Evolutionary conservation across 2,329 filamentous ascomycete species (phyloP).

Genomic region (Teratosphaeria gauchensis): DNA sequence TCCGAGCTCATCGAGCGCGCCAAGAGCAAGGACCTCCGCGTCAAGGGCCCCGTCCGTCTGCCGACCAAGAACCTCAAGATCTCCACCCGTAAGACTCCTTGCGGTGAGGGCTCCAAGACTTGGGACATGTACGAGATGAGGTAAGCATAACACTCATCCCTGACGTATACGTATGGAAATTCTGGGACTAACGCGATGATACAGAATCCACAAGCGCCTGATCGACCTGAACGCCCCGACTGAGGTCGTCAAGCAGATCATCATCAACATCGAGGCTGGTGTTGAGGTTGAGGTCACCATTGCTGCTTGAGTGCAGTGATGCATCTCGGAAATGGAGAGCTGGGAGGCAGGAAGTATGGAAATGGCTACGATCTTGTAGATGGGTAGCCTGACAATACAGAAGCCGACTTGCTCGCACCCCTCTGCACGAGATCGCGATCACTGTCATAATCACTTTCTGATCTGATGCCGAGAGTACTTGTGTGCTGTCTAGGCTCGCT

Average conservation of each 20-base stretch:
- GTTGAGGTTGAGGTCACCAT: constrained; percentile 92
- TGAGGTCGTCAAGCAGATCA: constrained; percentile 94
- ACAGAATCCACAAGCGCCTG: constrained; percentile 28
- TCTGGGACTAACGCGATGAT: not conserved
- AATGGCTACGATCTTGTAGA: not conserved
- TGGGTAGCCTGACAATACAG: not conserved
- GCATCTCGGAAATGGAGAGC: not conserved
- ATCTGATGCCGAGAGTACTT: too few species aligned
- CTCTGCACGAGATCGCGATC: too few species aligned
- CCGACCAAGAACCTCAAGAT: constrained; percentile 96
- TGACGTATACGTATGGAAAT: not conserved
- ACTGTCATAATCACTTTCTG: too few species aligned
- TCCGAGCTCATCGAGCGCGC: constrained; percentile 96
- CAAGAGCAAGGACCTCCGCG: constrained; percentile 94
- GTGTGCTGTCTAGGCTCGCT: too few species aligned
- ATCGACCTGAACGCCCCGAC: constrained; percentile 77
- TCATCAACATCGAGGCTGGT: constrained; percentile 90
- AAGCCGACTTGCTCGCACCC: not conserved
- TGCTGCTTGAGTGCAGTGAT: constrained; percentile 51
- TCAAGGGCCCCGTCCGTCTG: constrained; percentile 96
- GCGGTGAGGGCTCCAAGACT: constrained; percentile 99
- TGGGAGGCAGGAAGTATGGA: not conserved
- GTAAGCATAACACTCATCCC: constrained; percentile 20
- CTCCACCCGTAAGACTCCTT: constrained; percentile 97
- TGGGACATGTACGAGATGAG: constrained; percentile 99